Evolutionary conservation across 306 rosid species (phyloP).

Genomic region (Betula pendula): DNA sequence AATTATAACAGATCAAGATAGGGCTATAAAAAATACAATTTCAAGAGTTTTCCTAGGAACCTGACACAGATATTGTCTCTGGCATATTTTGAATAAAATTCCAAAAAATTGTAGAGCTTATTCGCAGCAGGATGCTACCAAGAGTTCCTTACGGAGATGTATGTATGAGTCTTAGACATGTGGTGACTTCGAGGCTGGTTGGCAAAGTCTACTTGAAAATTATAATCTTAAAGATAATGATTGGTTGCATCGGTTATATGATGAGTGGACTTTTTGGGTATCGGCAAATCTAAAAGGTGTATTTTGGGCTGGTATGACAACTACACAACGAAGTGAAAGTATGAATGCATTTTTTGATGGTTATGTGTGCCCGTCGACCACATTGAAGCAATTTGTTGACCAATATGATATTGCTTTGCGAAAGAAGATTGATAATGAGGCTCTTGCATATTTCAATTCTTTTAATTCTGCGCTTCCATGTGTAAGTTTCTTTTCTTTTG

Average conservation of each 20-base stretch:
- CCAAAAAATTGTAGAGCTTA: slow-evolving; percentile 5
- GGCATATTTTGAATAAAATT: slow-evolving; percentile 29
- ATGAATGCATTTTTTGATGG: slow-evolving; percentile 18
- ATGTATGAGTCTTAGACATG: slow-evolving; percentile 12
- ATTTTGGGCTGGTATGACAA: slow-evolving; percentile 18
- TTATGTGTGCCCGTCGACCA: neutral
- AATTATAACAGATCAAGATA: slow-evolving; percentile 13
- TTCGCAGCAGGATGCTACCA: slow-evolving; percentile 16
- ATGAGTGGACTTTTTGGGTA: slow-evolving; percentile 2
- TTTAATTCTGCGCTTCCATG: slow-evolving; percentile 1
- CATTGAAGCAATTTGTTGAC: slow-evolving; percentile 9
- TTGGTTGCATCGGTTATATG: slow-evolving; percentile 8
- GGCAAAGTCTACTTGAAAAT: neutral
- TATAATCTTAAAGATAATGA: slow-evolving; percentile 21
- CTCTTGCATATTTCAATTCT: slow-evolving; percentile 7
- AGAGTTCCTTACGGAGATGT: neutral
- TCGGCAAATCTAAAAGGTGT: slow-evolving; percentile 4
- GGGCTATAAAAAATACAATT: too few species aligned
- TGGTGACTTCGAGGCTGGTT: slow-evolving; percentile 5
- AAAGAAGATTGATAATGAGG: neutral
- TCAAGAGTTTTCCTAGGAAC: slow-evolving; percentile 22
- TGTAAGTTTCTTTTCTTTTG: slow-evolving; percentile 7
- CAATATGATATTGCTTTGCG: slow-evolving; percentile 8
- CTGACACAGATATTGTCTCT: slow-evolving; percentile 35
- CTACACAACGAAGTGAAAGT: slow-evolving; percentile 4